phyloP scores from a whole-genome alignment of 2,329 filamentous ascomycete species.

The Colletotrichum liaoningense region DNA sequence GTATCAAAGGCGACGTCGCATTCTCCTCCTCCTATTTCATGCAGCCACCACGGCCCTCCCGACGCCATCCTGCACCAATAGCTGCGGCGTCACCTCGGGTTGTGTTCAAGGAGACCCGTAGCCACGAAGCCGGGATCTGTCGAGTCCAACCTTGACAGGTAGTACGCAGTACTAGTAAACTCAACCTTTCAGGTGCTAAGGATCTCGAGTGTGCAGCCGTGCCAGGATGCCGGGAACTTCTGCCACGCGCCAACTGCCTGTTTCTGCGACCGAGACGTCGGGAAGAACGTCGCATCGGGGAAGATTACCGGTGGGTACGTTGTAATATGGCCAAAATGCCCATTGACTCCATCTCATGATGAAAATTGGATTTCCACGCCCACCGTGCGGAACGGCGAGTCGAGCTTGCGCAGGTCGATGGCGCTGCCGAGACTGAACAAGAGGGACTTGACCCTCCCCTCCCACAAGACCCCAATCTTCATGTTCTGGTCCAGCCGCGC shows the following conservation, averaged over 20 bases:
- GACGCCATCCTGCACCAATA: background rate
- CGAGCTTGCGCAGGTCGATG: conserved; percentile 80
- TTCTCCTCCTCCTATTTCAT: background rate
- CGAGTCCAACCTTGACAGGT: background rate
- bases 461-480: conserved; percentile 89
- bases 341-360: conserved; percentile 61
- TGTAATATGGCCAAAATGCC: background rate
- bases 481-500: conserved; percentile 89
- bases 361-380: conserved; percentile 87
- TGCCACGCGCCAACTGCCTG: background rate
- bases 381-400: conserved; percentile 81
- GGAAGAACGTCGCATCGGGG: conserved; percentile 16
- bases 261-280: conserved; percentile 4
- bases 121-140: background rate
- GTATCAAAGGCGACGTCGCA: conserved; percentile 14
- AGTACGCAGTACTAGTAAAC: background rate
- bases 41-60: background rate
- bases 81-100: background rate
- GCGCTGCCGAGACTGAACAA: conserved; percentile 91
- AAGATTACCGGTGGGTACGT: background rate
- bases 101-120: background rate
- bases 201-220: background rate
- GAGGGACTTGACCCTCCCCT: conserved; percentile 90
- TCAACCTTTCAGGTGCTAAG: background rate
- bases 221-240: background rate